Evolutionary conservation across 1,284 basidiomycete genomes (phyloP).

Genomic region (Farysia itapuensis): DNA sequence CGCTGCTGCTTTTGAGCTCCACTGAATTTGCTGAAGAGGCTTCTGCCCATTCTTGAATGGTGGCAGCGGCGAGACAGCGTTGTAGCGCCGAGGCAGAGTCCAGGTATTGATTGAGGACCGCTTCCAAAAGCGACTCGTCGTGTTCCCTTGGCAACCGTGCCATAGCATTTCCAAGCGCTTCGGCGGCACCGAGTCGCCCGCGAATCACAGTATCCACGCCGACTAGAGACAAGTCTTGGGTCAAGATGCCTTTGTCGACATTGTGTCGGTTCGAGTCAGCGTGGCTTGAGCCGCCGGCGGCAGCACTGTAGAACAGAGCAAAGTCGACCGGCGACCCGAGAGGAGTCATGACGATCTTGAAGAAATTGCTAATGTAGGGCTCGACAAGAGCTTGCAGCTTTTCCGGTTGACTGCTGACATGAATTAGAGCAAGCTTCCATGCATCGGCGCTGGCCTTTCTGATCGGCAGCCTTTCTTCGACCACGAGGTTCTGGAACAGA

Average conservation of each 20-base stretch:
- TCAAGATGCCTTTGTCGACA: slow-evolving; percentile 93
- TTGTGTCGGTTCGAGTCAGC: slow-evolving; percentile 67
- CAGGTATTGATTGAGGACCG: slow-evolving; percentile 76
- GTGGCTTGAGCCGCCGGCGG: slow-evolving; percentile 10
- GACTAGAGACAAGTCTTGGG: slow-evolving; percentile 84
- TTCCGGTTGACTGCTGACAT: slow-evolving; percentile 23
- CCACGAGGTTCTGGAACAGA: slow-evolving; percentile 90
- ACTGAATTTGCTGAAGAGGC: slow-evolving; percentile 27
- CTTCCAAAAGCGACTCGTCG: slow-evolving; percentile 58
- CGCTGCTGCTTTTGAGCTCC: slow-evolving; percentile 26
- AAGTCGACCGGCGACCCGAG: slow-evolving; percentile 79
- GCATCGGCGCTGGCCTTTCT: slow-evolving; percentile 75
- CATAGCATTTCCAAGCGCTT: slow-evolving; percentile 75
- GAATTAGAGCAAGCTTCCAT: slow-evolving; percentile 73
- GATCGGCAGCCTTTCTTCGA: slow-evolving; percentile 86
- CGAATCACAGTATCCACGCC: slow-evolving; percentile 77
- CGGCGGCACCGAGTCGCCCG: slow-evolving; percentile 78
- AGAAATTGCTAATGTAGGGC: slow-evolving; percentile 57
- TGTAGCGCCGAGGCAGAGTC: slow-evolving; percentile 88
- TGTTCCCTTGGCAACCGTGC: slow-evolving; percentile 67
- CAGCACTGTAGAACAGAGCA: slow-evolving; percentile 68
- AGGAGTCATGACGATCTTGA: slow-evolving; percentile 85
- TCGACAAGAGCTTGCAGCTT: slow-evolving; percentile 24
- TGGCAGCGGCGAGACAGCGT: slow-evolving; percentile 77
- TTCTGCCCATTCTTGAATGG: slow-evolving; percentile 88